These are phyloP conservation scores for Epichloe scottii DNA, from an alignment of 2,329 filamentous ascomycete genomes.

Conservation along the genomic window DNA sequence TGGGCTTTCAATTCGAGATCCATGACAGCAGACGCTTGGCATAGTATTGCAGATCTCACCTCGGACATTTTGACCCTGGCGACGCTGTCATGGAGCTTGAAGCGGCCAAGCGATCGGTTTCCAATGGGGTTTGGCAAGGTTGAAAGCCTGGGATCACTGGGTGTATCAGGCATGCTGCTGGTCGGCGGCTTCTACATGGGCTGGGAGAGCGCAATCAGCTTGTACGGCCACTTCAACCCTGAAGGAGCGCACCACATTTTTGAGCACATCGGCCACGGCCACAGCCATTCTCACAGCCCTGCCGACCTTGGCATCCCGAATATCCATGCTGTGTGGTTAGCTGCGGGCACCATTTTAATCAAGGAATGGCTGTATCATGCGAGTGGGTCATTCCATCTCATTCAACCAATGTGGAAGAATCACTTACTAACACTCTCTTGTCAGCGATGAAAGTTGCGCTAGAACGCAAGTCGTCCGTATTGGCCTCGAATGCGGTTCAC, in stretches of 20 bases:
- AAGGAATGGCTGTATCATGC: constrained; percentile 97
- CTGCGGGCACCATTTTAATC: constrained; percentile 74
- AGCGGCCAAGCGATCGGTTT: constrained; percentile 70
- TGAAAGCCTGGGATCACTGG: constrained; percentile 88
- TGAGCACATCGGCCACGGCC: constrained; percentile 48
- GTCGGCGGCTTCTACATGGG: constrained; percentile 89
- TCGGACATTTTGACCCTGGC: constrained; percentile 90
- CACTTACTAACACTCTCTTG: neutral
- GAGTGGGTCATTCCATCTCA: constrained; percentile 50
- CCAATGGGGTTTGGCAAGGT: constrained; percentile 92
- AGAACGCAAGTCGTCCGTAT: constrained; percentile 87
- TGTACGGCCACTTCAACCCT: constrained; percentile 62
- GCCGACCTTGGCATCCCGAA: constrained; percentile 49
- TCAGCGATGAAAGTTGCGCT: constrained; percentile 87
- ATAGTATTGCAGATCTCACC: constrained; percentile 88
- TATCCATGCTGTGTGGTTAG: constrained; percentile 90
- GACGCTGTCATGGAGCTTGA: constrained; percentile 87
- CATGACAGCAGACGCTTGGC: constrained; percentile 86
- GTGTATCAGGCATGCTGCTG: constrained; percentile 83
- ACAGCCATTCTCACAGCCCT: constrained; percentile 47
- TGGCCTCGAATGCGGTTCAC: constrained; percentile 92
- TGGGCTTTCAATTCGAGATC: constrained; percentile 92
- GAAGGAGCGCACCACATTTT: constrained; percentile 54
- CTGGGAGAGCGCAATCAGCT: constrained; percentile 53
- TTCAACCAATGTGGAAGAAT: neutral